Conservation (phyloP, 1,284 basidiomycete genomes). For the Naganishia cerealis region DNA sequence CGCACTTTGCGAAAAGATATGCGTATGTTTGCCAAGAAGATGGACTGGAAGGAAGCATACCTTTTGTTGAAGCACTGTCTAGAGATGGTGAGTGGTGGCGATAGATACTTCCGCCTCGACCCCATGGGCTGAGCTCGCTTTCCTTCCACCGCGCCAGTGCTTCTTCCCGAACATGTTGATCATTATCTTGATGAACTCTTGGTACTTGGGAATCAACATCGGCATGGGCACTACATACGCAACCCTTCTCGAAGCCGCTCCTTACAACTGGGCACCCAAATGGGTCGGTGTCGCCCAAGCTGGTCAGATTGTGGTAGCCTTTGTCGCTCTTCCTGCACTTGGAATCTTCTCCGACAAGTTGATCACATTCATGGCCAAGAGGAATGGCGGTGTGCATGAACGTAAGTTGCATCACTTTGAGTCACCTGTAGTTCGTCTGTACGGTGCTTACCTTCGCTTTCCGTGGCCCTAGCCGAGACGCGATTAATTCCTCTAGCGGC, state of each 20-base stretch:
- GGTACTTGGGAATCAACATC: conserved; percentile 17
- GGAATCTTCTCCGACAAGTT: conserved; percentile 21
- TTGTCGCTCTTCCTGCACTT: conserved; percentile 6
- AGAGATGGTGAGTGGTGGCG: conserved; percentile 6
- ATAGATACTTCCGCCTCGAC: not conserved
- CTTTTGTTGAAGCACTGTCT: conserved; percentile 17
- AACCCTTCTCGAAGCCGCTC: conserved; percentile 11
- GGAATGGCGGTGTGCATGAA: conserved; percentile 16
- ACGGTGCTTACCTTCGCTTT: not conserved
- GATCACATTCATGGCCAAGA: conserved; percentile 18
- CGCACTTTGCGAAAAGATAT: not conserved
- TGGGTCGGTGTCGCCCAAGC: conserved; percentile 24
- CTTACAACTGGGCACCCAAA: conserved; percentile 19
- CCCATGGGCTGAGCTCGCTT: not conserved
- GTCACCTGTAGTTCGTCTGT: not conserved
- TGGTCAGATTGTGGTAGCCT: conserved; percentile 13
- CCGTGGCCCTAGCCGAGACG: conserved; percentile 7
- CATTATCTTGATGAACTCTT: conserved; percentile 20
- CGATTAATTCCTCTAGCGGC: conserved; percentile 20
- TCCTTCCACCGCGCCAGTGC: not conserved
- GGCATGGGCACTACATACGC: conserved; percentile 24
- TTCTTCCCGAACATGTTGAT: conserved; percentile 24
- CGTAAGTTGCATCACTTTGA: conserved; percentile 1
- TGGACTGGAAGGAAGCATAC: conserved; percentile 20
- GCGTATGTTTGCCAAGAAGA: conserved; percentile 10